phyloP scores from a whole-genome alignment of 2,329 filamentous ascomycete genomes.

The Stachybotrys elegans region DNA sequence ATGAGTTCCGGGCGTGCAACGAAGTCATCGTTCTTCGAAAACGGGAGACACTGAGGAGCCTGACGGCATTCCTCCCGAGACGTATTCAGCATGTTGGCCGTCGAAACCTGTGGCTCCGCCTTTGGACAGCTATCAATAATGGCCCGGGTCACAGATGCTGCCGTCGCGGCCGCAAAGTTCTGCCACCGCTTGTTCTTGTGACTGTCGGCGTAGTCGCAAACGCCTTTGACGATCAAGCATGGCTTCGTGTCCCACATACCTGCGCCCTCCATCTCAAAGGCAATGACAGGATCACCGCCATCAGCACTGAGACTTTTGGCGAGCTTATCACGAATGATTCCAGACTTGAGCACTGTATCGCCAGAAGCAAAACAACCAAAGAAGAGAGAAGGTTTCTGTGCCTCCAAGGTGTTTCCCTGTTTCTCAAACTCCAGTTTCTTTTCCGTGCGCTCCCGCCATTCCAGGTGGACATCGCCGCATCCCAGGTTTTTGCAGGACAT shows the following conservation, averaged over 20 bases:
- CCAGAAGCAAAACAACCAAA: constrained; percentile 30
- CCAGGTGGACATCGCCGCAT: not conserved
- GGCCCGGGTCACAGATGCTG: constrained; percentile 5
- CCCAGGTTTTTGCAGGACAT: not conserved
- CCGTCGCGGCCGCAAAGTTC: not conserved
- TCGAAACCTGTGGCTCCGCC: not conserved
- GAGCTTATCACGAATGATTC: constrained; percentile 21
- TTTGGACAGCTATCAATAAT: constrained; percentile 4
- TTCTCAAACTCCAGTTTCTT: not conserved
- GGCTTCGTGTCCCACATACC: constrained; percentile 22
- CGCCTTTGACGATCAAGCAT: constrained; percentile 27
- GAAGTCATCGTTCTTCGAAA: constrained; percentile 11
- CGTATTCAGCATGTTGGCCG: too few relatives aligned
- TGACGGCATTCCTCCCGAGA: too few relatives aligned
- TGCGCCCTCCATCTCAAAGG: constrained; percentile 27
- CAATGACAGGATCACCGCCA: constrained; percentile 12
- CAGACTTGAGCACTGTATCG: constrained; percentile 32
- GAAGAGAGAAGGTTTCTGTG: constrained; percentile 1
- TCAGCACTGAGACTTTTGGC: constrained; percentile 13
- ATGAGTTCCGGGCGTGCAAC: constrained; percentile 3
- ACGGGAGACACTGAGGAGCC: constrained; percentile 3
- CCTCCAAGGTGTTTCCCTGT: not conserved
- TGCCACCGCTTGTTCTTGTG: constrained; percentile 33
- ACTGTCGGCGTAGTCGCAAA: constrained; percentile 32
- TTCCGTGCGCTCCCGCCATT: not conserved